Conservation (phyloP, 2,329 filamentous ascomycete genomes). For the Aspergillus pseudonomiae region DNA sequence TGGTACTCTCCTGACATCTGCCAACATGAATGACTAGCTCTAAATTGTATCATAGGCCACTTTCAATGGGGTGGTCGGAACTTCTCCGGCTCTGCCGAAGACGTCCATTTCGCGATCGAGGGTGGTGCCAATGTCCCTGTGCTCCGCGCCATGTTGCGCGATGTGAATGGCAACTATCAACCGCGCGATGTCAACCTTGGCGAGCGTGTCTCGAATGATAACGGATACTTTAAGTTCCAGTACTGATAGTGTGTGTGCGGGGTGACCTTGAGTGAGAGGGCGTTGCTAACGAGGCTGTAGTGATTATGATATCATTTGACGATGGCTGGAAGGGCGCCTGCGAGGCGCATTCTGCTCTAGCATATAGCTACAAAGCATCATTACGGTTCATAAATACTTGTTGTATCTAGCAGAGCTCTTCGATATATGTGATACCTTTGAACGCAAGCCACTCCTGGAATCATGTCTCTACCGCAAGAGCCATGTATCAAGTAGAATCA, state of each 20-base stretch:
- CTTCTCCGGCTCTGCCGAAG: slow-evolving; percentile 18
- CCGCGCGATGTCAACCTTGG: slow-evolving; percentile 20
- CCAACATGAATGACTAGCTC: too few species aligned
- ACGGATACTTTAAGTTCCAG: slow-evolving; percentile 15
- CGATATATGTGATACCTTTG: neutral
- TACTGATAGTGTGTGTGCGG: neutral
- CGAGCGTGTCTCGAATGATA: slow-evolving; percentile 19
- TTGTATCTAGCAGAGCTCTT: neutral
- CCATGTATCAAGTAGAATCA: neutral
- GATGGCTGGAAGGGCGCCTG: neutral
- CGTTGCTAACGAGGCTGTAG: neutral
- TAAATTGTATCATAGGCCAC: slow-evolving; percentile 10
- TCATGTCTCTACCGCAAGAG: neutral
- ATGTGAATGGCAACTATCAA: neutral
- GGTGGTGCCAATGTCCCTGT: slow-evolving; percentile 21
- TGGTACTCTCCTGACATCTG: slow-evolving; percentile 10
- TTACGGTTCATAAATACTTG: neutral
- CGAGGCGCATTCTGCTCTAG: neutral
- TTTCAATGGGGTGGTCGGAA: slow-evolving; percentile 21
- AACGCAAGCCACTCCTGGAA: neutral
- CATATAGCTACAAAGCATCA: neutral
- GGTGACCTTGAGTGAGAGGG: neutral
- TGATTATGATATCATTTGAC: neutral
- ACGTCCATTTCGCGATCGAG: slow-evolving; percentile 19
- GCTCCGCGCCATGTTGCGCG: slow-evolving; percentile 17